A percentile compares a stretch with the other conserved stretches of the same genome.
Evolutionary conservation across 176 grass and related monocot genomes (phyloP).

Genomic region (Ampelocalamus luodianensis): DNA sequence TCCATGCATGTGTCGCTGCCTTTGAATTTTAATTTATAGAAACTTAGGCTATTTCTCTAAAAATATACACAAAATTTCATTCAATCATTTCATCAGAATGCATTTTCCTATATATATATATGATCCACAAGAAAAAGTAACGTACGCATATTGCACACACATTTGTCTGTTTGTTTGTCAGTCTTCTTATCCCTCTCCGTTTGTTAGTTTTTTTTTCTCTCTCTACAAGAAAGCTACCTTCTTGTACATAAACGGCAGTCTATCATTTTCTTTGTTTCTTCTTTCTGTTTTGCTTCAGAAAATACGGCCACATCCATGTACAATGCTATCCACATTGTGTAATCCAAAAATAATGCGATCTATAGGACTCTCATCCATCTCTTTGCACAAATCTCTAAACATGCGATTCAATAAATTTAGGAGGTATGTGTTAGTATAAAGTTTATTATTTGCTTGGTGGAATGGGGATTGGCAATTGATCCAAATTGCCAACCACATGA

Average conservation of each 20-base stretch:
- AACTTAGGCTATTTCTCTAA: neutral
- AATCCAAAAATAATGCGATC: too few species aligned
- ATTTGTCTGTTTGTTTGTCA: neutral
- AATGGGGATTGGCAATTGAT: too few species aligned
- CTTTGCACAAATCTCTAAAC: neutral
- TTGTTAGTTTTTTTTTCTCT: neutral
- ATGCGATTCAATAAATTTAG: too few species aligned
- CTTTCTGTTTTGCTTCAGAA: neutral
- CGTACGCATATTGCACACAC: conserved; percentile 33
- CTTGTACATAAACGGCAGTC: neutral
- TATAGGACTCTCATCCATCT: neutral
- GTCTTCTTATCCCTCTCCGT: neutral
- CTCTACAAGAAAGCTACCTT: neutral
- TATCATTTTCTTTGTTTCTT: neutral
- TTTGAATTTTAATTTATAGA: neutral
- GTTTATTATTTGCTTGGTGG: too few species aligned
- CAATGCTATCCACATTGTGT: too few species aligned
- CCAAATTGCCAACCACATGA: too few species aligned
- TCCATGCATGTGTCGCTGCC: neutral
- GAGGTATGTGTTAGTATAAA: too few species aligned
- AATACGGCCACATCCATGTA: neutral
- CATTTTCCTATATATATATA: too few species aligned
- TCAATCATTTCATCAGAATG: neutral
- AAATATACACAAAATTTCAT: neutral
- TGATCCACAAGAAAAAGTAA: too few species aligned